Evolutionary conservation across 768 basidiomycete species (phyloP).

Genomic region (Phanerochaete sordida): DNA sequence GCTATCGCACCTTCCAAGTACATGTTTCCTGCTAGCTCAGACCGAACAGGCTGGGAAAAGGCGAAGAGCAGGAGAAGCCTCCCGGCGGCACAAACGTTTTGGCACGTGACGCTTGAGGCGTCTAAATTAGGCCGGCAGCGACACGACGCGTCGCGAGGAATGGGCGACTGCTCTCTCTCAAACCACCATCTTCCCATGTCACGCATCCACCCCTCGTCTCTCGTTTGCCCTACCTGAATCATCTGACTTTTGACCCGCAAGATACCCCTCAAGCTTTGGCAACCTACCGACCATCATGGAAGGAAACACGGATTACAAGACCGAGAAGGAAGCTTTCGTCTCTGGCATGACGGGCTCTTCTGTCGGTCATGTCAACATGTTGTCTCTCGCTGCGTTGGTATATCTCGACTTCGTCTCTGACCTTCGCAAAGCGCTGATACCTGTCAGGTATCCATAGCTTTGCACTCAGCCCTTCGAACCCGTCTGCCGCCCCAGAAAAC

Average conservation of each 20-base stretch:
- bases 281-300: background rate
- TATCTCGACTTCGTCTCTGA: slow-evolving; percentile 24
- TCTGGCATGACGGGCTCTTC: slow-evolving; percentile 70
- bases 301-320: slow-evolving; percentile 53
- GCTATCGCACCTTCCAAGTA: too few species aligned
- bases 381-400: slow-evolving; percentile 65
- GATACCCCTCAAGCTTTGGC: background rate
- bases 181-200: too few species aligned
- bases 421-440: slow-evolving; percentile 18
- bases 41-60: too few species aligned
- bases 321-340: slow-evolving; percentile 80
- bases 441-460: slow-evolving; percentile 61
- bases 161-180: too few species aligned
- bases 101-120: too few species aligned
- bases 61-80: too few species aligned
- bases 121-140: too few species aligned
- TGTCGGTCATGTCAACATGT: slow-evolving; percentile 60
- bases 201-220: too few species aligned
- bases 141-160: too few species aligned
- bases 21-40: too few species aligned
- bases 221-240: too few species aligned
- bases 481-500: slow-evolving; percentile 38
- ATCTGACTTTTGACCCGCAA: background rate
- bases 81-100: too few species aligned
- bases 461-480: slow-evolving; percentile 60